These are phyloP conservation scores for Daedaleopsis sinensis DNA, from an alignment of 768 basidiomycete species.

Conservation along the genomic window DNA sequence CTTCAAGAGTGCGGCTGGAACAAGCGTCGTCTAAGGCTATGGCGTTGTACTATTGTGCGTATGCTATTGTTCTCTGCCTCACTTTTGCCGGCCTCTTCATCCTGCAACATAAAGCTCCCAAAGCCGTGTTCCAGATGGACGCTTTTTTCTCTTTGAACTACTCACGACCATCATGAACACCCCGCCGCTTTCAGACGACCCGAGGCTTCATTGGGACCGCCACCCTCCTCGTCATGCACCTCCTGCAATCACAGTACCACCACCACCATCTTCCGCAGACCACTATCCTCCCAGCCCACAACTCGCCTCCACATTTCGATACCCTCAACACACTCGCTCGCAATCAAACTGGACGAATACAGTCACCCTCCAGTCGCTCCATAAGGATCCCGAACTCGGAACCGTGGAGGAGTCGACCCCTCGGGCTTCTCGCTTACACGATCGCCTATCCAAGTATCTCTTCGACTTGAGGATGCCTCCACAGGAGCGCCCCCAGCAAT, in stretches of 20 bases:
- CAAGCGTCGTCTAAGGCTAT: background rate
- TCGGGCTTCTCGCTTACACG: conserved; percentile 26
- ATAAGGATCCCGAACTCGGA: conserved; percentile 29
- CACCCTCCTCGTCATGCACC: conserved; percentile 14
- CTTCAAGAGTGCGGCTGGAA: background rate
- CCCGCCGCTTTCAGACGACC: conserved; percentile 5
- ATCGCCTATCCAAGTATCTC: conserved; percentile 40
- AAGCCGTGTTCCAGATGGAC: background rate
- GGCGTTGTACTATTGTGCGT: conserved; percentile 10
- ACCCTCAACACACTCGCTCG: conserved; percentile 22
- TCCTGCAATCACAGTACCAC: conserved; percentile 13
- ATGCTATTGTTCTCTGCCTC: conserved; percentile 19
- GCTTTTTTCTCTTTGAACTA: conserved; percentile 12
- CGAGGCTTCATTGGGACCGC: conserved; percentile 12
- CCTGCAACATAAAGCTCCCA: conserved; percentile 10
- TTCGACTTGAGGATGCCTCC: conserved; percentile 38
- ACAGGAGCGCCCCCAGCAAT: conserved; percentile 29
- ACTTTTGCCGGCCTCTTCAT: background rate
- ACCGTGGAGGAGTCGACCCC: conserved; percentile 27
- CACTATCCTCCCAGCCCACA: no score
- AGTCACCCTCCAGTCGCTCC: conserved; percentile 24
- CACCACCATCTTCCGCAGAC: conserved; percentile 21
- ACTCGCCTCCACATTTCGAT: conserved; percentile 33
- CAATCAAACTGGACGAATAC: conserved; percentile 31
- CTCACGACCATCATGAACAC: conserved; percentile 8